These are phyloP conservation scores for Sclerotiophoma versabilis DNA, from an alignment of 2,329 filamentous ascomycete species.

Conservation along the genomic window DNA sequence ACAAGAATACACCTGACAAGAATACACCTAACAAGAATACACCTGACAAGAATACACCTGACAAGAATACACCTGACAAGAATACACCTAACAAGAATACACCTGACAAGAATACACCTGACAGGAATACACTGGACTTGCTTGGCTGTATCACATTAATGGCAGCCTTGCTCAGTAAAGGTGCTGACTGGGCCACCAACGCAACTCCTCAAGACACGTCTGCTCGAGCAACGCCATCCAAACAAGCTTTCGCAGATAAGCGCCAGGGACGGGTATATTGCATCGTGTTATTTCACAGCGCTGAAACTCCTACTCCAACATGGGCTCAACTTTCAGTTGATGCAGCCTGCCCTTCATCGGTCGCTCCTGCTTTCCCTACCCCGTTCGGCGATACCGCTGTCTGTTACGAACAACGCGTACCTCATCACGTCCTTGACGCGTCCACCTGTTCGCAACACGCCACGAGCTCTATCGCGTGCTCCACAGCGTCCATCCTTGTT, in stretches of 20 bases:
- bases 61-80: too few relatives aligned
- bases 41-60: too few relatives aligned
- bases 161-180: slow-evolving; percentile 18
- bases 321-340: slow-evolving; percentile 20
- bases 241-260: slow-evolving; percentile 5
- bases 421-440: slow-evolving; percentile 13
- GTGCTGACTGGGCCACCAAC: neutral
- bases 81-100: too few relatives aligned
- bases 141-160: slow-evolving; percentile 31
- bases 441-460: slow-evolving; percentile 3
- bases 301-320: slow-evolving; percentile 10
- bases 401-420: slow-evolving; percentile 11
- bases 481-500: slow-evolving; percentile 5
- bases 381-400: slow-evolving; percentile 10
- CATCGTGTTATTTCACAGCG: neutral
- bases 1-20: too few relatives aligned
- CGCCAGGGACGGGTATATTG: slow-evolving; percentile 9
- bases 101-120: too few relatives aligned
- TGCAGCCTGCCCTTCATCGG: slow-evolving; percentile 28
- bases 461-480: neutral
- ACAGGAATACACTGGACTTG: slow-evolving; percentile 2
- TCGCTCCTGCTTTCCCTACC: slow-evolving; percentile 16
- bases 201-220: slow-evolving; percentile 4
- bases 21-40: too few relatives aligned
- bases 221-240: slow-evolving; percentile 25